Conservation (phyloP, 1,284 basidiomycete species). For the Tylopilus sp. region DNA sequence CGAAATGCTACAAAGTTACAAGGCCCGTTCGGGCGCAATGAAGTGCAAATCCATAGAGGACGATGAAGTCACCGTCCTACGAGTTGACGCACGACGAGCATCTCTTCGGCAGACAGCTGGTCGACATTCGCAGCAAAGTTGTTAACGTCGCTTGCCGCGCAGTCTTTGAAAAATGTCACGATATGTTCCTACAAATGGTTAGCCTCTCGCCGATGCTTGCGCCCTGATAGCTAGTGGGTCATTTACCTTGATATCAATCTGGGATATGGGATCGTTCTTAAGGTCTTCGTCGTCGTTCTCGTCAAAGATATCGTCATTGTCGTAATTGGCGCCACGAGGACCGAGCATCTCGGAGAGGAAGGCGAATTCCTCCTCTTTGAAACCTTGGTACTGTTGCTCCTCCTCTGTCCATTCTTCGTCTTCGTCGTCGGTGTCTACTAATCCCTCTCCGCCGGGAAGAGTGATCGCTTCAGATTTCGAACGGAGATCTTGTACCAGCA, state of each 20-base stretch:
- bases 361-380: conserved; percentile 60
- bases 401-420: conserved; percentile 90
- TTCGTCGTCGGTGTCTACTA: conserved; percentile 75
- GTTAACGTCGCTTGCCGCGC: conserved; percentile 61
- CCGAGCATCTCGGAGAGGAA: conserved; percentile 70
- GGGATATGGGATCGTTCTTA: conserved; percentile 80
- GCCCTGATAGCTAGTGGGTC: background rate
- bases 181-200: conserved; percentile 55
- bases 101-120: conserved; percentile 67
- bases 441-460: conserved; percentile 52
- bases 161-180: conserved; percentile 64
- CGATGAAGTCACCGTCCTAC: conserved; percentile 33
- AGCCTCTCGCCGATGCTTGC: background rate
- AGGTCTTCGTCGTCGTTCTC: conserved; percentile 83
- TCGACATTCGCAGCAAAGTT: conserved; percentile 65
- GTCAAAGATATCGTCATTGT: conserved; percentile 67
- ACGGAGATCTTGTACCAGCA: conserved; percentile 81
- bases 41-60: background rate
- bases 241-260: conserved; percentile 82
- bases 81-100: conserved; percentile 59
- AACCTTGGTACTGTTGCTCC: conserved; percentile 52
- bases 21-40: background rate
- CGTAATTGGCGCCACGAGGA: conserved; percentile 63
- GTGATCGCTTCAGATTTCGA: conserved; percentile 66
- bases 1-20: conserved; percentile 14